Base-by-base conservation (phyloP, 768 basidiomycete genomes). In the Amanita rimosa region DNA sequence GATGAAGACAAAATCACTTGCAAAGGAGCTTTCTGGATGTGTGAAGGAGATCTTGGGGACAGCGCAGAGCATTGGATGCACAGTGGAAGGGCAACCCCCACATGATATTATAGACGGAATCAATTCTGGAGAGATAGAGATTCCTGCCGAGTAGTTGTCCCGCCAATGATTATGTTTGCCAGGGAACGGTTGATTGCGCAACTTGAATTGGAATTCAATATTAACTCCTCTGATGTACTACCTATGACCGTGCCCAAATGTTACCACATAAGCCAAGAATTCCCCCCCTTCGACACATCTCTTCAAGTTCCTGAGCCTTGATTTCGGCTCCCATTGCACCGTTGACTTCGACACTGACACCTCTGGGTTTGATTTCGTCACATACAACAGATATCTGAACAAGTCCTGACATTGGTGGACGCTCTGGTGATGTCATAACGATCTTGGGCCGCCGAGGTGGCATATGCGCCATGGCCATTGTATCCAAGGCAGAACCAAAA, bases 21-120 rank as follows among this genome's bases (percentile, higher is more conserved):
- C 94, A 57, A 97, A 94, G 76, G 81, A 84, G 56, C 75, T 97
- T 49, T 78, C 89, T 3, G 87, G 88, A 40, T 83, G 81, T 52
- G 88, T 80, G 56, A 97, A 97, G 80, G 95, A 99, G 83, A 95
- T 99, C 64, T 73, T 99, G 63, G 95, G 95, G 46, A 99, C 95
- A 24, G 90, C 91, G 49, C 95, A 97, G 75, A 92, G 88, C 53
- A 73, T 98, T 57, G 95, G 95, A 36, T 97, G 94, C 81, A 95
- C 94, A 41, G 76, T 99, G 48, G 92, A 97, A 62, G 94, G 95
- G 58, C 76, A 80, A 65, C 84, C 88, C 29, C 80, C 95, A 50
- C 95, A 97, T 69, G 93, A 95, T 64, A 62, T 96, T 62, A 94
- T 95, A 57, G 92, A 94, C 46, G 80, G 69, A 47, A 91, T 92